phyloP scores from a whole-genome alignment of 2,329 filamentous ascomycete species.

The Colletotrichum salicis region DNA sequence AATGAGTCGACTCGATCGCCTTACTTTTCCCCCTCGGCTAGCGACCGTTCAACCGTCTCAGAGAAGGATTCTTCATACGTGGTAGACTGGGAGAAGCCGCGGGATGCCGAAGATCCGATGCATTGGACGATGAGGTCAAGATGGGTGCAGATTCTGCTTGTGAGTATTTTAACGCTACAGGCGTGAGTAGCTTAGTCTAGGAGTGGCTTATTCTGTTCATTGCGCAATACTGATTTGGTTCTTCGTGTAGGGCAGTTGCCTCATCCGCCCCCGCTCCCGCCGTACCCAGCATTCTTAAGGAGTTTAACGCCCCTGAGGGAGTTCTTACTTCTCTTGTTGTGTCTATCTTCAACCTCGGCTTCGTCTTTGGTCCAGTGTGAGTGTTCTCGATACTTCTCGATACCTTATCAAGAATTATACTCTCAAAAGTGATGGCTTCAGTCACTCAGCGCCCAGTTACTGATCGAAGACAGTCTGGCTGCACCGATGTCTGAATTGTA shows the following conservation, averaged over 20 bases:
- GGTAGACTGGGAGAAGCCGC: slow-evolving; percentile 9
- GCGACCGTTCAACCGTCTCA: neutral
- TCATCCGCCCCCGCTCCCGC: slow-evolving; percentile 15
- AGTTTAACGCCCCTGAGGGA: slow-evolving; percentile 2
- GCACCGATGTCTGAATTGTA: slow-evolving; percentile 48
- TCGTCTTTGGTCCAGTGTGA: slow-evolving; percentile 51
- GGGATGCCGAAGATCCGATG: slow-evolving; percentile 13
- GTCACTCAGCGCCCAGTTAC: no score
- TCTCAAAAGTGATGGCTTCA: neutral
- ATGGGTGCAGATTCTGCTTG: slow-evolving; percentile 30
- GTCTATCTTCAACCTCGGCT: slow-evolving; percentile 60
- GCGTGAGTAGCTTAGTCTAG: slow-evolving; percentile 11
- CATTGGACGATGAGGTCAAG: slow-evolving; percentile 6
- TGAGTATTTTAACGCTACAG: slow-evolving; percentile 15
- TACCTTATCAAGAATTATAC: no score
- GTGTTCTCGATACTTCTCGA: slow-evolving; percentile 9
- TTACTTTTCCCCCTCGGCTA: neutral
- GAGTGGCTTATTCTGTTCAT: neutral
- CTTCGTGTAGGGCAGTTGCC: neutral
- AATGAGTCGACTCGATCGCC: slow-evolving; percentile 9
- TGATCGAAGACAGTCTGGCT: slow-evolving; percentile 10
- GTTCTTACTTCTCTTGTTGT: slow-evolving; percentile 55
- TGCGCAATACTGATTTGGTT: neutral
- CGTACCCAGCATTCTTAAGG: neutral
- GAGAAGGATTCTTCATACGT: neutral